Conservation (phyloP, 2,329 filamentous ascomycete species). For the Venturia oleaginea region DNA sequence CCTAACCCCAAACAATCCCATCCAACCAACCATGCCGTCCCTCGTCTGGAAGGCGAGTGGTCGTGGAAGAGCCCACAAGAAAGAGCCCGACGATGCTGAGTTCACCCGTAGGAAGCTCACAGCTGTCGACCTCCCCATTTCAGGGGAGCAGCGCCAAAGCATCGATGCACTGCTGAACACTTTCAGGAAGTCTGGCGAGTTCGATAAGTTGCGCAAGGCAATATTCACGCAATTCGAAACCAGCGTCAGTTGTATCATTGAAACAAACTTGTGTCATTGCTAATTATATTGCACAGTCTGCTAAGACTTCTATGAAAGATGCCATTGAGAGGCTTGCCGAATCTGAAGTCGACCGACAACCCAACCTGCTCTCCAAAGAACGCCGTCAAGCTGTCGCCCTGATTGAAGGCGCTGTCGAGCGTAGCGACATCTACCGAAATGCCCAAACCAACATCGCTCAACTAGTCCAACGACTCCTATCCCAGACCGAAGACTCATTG, state of each 20-base stretch:
- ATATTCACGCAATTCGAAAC: constrained; percentile 66
- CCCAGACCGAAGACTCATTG: constrained; percentile 59
- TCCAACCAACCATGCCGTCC: constrained; percentile 1
- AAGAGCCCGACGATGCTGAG: constrained; percentile 10
- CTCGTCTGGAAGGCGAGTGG: constrained; percentile 8
- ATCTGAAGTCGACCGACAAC: constrained; percentile 62
- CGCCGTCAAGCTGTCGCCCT: constrained; percentile 65
- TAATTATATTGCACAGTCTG: constrained; percentile 43
- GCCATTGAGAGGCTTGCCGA: constrained; percentile 62
- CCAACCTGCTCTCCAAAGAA: constrained; percentile 60
- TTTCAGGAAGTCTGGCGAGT: constrained; percentile 81
- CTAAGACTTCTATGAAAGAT: constrained; percentile 57
- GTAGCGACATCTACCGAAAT: constrained; percentile 65
- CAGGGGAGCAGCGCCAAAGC: constrained; percentile 61
- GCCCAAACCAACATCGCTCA: constrained; percentile 58
- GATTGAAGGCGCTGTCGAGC: constrained; percentile 68
- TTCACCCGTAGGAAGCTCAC: constrained; percentile 52
- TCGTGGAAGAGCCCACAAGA: background rate
- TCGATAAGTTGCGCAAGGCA: constrained; percentile 67
- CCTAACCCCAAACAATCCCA: background rate
- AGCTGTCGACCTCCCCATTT: constrained; percentile 64
- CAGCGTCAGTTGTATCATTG: constrained; percentile 38
- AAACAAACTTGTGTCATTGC: constrained; percentile 5
- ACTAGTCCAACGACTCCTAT: constrained; percentile 55
- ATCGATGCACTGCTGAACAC: constrained; percentile 69